Evolutionary conservation across 192 early-diverging fungal species (phyloP), one percentile per base, ranked within the genome.

Genomic region (Umbelopsis vinacea): DNA sequence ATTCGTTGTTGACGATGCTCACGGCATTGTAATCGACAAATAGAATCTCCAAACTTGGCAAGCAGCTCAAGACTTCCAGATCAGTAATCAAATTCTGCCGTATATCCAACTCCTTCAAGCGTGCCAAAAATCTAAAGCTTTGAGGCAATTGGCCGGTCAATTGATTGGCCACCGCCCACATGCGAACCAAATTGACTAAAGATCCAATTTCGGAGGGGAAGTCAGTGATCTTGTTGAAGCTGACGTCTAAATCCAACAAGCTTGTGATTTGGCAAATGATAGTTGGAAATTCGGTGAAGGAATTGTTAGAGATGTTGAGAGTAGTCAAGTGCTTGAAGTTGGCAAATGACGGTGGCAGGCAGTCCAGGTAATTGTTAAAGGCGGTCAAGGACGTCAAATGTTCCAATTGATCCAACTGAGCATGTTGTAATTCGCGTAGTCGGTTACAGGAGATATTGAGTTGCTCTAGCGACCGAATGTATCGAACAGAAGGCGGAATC

Each of bases 231-330:
- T 93, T 89, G 74, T 95, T 95, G 57, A 95, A 92, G 60, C 88
- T 92, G 35, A 96, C 74, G 74, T 97, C 94, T 24, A 97, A 82
- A 37, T 91, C 84, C 15, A 80, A 83, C 17, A 94, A 75, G 35
- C 87, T 77, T 43, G 74, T 22, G 29, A 93, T 89, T 47, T 83
- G 72, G 45, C 88, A 90, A 24, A 96, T 74, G 0, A 88, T 86
- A 15, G 63, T 24, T 2, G 95, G 95, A 68, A 96, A 90, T 26
- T 73, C 71, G 4, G 81, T 74, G 50, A 97, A 81, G 45, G 88
- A 89, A 81, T 97, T 97, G 76, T 94, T 95, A 14, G 93, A 90
- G 26, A 95, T 84, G 74, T 88, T 89, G 8, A 97, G 78, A 10
- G 80, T 81, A 17, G 85, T 82, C 35, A 97, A 84, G 53, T 83